Evolutionary conservation across 805 yeast genomes (phyloP), one percentile per base, ranked within the genome.

Genomic region (Schizosaccharomyces cryophilus): DNA sequence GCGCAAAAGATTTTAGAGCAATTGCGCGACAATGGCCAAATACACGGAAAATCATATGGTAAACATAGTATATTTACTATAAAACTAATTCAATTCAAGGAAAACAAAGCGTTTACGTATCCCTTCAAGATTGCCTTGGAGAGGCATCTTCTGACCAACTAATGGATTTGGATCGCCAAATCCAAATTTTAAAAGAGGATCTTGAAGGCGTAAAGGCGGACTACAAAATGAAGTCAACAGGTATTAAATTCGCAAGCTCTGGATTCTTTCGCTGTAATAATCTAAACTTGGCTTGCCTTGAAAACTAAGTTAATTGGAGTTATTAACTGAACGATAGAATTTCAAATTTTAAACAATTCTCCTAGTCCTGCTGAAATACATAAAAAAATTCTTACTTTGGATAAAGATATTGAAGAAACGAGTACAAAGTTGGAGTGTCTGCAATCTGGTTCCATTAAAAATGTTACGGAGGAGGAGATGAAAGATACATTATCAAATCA

Each of bases 71-170:
- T 6, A 17, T 21, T 51, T 17, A 26, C 21, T 29, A 21, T 13
- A 17, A 17, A 9, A 51, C 56, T 51, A 24, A 21, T 15, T 3
- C 1, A n/a, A 15, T 17, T 29, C 9, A 17, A 51, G 56, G 56
- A 24, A 56, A 56, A 35, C 60, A 56, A 40, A 56, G 40, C 19
- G 60, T 56, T n/a, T 56, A 19, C 21, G 60, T 56, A 6, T 35
- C 24, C 21, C 42, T 35, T 5, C 60, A 56, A 35, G 60, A 56
- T 13, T 19, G 21, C 11, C 26, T 19, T n/a, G 47, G 9, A 19
- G 40, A 19, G 7, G 47, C 60, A 19, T 29, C 42, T 19, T 24
- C 60, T 19, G 60, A 56, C 11, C 42, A 35, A 19, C 35, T 56
- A 26, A 40, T 9, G 42, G 42, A 56, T 19, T 29, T 56, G 60